Evolutionary conservation across 2,329 filamentous ascomycete species (phyloP).

Genomic region (Stachybotrys elegans): DNA sequence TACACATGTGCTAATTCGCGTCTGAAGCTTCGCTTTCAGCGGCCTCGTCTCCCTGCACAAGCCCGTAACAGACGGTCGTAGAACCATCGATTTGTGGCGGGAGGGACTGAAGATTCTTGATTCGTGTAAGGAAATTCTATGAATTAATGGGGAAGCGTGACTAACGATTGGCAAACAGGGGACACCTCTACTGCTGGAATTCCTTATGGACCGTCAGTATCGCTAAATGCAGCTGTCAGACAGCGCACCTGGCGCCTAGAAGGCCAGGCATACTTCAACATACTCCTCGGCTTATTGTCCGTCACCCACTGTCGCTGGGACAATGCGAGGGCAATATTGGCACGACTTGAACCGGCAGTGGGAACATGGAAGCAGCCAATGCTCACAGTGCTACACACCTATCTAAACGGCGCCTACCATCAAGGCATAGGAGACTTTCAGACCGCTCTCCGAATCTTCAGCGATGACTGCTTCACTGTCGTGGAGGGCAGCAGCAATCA

Average conservation of each 20-base stretch:
- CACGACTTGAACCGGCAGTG: slow-evolving; percentile 43
- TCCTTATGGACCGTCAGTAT: slow-evolving; percentile 37
- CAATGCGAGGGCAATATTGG: slow-evolving; percentile 53
- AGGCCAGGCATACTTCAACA: slow-evolving; percentile 62
- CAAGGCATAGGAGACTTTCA: slow-evolving; percentile 73
- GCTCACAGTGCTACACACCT: slow-evolving; percentile 50
- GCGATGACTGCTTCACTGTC: slow-evolving; percentile 50
- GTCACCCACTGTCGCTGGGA: slow-evolving; percentile 69
- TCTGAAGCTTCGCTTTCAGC: slow-evolving; percentile 46
- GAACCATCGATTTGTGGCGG: slow-evolving; percentile 33
- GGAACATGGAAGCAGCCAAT: slow-evolving; percentile 35
- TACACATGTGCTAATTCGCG: slow-evolving; percentile 10
- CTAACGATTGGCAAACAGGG: slow-evolving; percentile 18
- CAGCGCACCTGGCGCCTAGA: slow-evolving; percentile 60
- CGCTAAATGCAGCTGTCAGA: slow-evolving; percentile 52
- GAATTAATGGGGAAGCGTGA: neutral
- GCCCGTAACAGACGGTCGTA: slow-evolving; percentile 24
- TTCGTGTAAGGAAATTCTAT: slow-evolving; percentile 33
- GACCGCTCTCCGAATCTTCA: slow-evolving; percentile 63
- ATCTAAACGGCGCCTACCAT: slow-evolving; percentile 69
- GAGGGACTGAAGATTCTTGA: slow-evolving; percentile 41
- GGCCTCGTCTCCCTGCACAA: slow-evolving; percentile 42
- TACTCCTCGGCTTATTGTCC: slow-evolving; percentile 66
- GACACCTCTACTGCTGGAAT: slow-evolving; percentile 28
- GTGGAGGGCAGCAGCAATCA: slow-evolving; percentile 33